phyloP scores from a whole-genome alignment of 345 rosid species.

The Pistacia atlantica region DNA sequence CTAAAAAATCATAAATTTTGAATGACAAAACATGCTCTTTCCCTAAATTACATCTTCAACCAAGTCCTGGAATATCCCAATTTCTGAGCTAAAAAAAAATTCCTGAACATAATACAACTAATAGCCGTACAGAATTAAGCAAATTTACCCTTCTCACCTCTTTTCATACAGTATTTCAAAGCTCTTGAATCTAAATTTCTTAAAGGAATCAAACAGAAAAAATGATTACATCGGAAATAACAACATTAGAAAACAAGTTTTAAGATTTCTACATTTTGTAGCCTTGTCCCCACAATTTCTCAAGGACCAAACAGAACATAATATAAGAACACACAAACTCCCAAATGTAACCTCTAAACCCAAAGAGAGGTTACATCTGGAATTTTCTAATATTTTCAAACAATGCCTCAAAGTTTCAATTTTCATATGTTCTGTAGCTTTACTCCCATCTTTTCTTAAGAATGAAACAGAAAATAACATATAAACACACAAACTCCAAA shows the following conservation, averaged over 20 bases:
- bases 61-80: not conserved
- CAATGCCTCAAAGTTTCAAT: not conserved
- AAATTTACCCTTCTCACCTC: no score
- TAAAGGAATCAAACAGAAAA: not conserved
- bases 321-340: not conserved
- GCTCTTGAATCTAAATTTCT: not conserved
- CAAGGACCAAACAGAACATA: not conserved
- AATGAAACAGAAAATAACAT: not conserved
- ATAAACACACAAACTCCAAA: not conserved
- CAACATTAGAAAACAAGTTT: not conserved
- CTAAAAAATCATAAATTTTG: not conserved
- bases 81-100: no score
- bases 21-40: not conserved
- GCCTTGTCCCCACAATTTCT: not conserved
- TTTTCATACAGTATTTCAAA: not conserved
- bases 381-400: not conserved
- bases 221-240: not conserved
- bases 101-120: no score
- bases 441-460: not conserved
- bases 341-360: not conserved
- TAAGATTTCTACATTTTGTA: not conserved
- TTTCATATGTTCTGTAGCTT: not conserved
- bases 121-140: no score
- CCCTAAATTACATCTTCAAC: no score
- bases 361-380: not conserved